Evolutionary conservation across 306 rosid genomes (phyloP).

Genomic region (Lathyrus tuberosus): DNA sequence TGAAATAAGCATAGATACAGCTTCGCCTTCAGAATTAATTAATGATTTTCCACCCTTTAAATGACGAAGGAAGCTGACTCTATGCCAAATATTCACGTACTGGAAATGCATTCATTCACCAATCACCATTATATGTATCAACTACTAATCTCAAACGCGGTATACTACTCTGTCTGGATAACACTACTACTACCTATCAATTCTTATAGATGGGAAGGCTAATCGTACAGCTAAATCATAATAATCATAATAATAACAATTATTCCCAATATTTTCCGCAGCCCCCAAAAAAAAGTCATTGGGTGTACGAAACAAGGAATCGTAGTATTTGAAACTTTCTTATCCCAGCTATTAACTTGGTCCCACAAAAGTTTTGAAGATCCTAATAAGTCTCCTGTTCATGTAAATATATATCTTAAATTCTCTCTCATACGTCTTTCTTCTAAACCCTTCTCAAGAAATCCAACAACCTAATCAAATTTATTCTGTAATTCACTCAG

Average conservation of each 20-base stretch:
- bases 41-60: not conserved
- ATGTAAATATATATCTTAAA: not conserved
- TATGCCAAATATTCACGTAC: not conserved
- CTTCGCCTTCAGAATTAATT: not conserved
- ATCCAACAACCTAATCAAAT: not conserved
- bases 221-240: not conserved
- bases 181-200: not conserved
- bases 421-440: not conserved
- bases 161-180: not conserved
- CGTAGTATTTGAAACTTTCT: not conserved
- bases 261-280: not conserved
- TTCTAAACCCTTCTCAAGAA: conserved; percentile 3
- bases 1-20: not conserved
- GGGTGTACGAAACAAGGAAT: not conserved
- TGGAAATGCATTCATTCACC: not conserved
- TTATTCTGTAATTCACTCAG: not conserved
- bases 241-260: not conserved
- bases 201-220: not conserved
- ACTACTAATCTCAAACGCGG: not conserved
- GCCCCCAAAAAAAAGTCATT: not conserved
- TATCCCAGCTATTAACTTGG: not conserved
- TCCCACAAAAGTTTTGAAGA: conserved; percentile 4
- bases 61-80: conserved; percentile 14
- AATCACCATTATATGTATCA: not conserved
- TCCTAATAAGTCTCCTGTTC: not conserved